Percentiles rank a stretch among this genome's conserved stretches.
Conservation (phyloP, 495 filamentous ascomycete genomes). For the Amphirosellinia nigrospora region DNA sequence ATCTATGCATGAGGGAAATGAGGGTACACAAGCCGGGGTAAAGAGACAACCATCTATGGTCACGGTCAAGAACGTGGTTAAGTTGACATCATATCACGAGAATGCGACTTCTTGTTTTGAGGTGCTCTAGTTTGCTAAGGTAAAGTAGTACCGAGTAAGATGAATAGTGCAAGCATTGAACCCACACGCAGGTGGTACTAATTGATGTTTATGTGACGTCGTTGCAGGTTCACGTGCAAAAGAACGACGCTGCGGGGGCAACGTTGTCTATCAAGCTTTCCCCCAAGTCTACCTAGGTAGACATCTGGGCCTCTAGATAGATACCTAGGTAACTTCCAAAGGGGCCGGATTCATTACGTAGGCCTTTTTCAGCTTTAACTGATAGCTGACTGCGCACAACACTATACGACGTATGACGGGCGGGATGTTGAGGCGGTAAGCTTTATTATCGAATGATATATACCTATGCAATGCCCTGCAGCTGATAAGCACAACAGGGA, state of each 20-base stretch:
- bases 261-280: background rate
- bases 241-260: background rate
- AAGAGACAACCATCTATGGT: slow-evolving; percentile 4
- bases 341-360: background rate
- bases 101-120: background rate
- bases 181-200: slow-evolving; percentile 7
- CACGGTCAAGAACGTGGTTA: background rate
- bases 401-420: slow-evolving; percentile 7
- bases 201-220: slow-evolving; percentile 24
- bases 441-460: slow-evolving; percentile 10
- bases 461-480: background rate
- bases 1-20: slow-evolving; percentile 28
- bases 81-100: background rate
- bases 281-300: background rate
- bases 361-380: slow-evolving; percentile 3
- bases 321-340: background rate
- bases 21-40: background rate
- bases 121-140: background rate
- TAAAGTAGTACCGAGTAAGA: too few relatives aligned
- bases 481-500: slow-evolving; percentile 9
- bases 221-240: slow-evolving; percentile 7
- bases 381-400: slow-evolving; percentile 8
- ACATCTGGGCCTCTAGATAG: background rate
- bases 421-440: background rate
- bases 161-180: background rate